Evolutionary conservation across 1,139 yeast species (phyloP).

Genomic region (Maudiozyma humilis): DNA sequence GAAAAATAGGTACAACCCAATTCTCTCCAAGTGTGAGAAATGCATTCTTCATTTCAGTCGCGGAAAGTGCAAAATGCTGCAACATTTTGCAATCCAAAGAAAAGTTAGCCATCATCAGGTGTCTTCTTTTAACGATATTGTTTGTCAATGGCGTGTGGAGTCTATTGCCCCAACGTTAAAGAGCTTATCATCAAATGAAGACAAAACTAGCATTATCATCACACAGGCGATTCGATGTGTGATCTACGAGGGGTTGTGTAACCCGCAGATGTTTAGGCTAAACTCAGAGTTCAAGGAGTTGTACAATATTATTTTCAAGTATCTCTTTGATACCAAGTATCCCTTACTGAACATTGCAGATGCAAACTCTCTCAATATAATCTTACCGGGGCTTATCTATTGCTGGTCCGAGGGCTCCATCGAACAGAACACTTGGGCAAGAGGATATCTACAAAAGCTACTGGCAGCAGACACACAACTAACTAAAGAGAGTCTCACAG

Average conservation of each 20-base stretch:
- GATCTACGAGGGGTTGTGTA: conserved; percentile 41
- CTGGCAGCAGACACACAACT: conserved; percentile 16
- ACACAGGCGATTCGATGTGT: conserved; percentile 30
- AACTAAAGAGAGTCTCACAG: conserved; percentile 23
- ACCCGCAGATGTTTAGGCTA: conserved; percentile 44
- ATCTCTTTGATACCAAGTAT: conserved; percentile 24
- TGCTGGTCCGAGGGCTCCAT: conserved; percentile 46
- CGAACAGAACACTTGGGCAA: conserved; percentile 42
- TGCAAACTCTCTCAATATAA: conserved; percentile 16
- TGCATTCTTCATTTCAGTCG: conserved; percentile 47
- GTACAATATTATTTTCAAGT: conserved; percentile 32
- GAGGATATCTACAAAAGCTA: conserved; percentile 27
- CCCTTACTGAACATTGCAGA: conserved; percentile 17
- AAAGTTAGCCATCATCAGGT: conserved; percentile 44
- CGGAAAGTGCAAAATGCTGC: conserved; percentile 45
- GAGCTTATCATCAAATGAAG: conserved; percentile 24
- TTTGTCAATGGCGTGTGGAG: conserved; percentile 48
- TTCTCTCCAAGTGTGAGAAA: conserved; percentile 41
- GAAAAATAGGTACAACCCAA: conserved; percentile 35
- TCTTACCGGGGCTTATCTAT: conserved; percentile 45
- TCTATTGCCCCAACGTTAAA: conserved; percentile 31
- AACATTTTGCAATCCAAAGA: conserved; percentile 45
- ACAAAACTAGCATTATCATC: conserved; percentile 18
- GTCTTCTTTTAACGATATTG: conserved; percentile 41
- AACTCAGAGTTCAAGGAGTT: conserved; percentile 31